phyloP scores from a whole-genome alignment of 768 basidiomycete genomes.

The Trametes maxima region DNA sequence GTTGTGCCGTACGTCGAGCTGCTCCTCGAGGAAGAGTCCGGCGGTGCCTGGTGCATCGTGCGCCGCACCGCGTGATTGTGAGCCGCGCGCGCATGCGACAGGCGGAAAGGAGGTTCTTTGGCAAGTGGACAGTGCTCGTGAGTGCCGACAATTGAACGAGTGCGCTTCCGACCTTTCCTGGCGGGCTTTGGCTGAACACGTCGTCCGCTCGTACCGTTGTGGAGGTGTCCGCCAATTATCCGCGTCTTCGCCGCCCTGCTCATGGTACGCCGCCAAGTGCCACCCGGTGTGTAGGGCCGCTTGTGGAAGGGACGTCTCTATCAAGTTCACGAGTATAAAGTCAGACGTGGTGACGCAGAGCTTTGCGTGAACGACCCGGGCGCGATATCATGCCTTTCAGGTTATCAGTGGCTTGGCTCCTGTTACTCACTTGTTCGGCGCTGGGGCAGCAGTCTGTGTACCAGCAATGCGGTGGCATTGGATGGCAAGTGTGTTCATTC shows the following conservation, averaged over 20 bases:
- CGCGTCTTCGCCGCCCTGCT: conserved; percentile 29
- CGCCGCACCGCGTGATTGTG: conserved; percentile 9
- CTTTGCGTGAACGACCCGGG: background rate
- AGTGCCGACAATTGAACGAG: conserved; percentile 20
- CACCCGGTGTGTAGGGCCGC: conserved; percentile 8
- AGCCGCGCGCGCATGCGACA: background rate
- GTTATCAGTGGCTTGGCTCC: background rate
- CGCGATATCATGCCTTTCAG: conserved; percentile 13
- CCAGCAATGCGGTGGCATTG: conserved; percentile 53
- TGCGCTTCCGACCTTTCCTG: conserved; percentile 8
- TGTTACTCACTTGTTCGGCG: conserved; percentile 29
- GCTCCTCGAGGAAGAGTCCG: background rate
- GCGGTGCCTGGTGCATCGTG: background rate
- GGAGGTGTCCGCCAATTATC: conserved; percentile 29
- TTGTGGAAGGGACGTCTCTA: background rate
- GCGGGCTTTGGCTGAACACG: background rate
- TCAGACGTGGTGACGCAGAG: background rate
- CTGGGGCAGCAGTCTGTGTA: conserved; percentile 45
- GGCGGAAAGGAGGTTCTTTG: background rate
- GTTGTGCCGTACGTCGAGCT: background rate
- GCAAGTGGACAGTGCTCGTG: background rate
- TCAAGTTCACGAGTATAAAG: conserved; percentile 4
- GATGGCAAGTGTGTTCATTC: conserved; percentile 41
- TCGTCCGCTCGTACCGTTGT: background rate
- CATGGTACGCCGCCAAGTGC: conserved; percentile 1